Evolutionary conservation across 169 alveolate species (phyloP), one percentile per base, ranked within the genome.

Genomic region (Eimeria brunetti): DNA sequence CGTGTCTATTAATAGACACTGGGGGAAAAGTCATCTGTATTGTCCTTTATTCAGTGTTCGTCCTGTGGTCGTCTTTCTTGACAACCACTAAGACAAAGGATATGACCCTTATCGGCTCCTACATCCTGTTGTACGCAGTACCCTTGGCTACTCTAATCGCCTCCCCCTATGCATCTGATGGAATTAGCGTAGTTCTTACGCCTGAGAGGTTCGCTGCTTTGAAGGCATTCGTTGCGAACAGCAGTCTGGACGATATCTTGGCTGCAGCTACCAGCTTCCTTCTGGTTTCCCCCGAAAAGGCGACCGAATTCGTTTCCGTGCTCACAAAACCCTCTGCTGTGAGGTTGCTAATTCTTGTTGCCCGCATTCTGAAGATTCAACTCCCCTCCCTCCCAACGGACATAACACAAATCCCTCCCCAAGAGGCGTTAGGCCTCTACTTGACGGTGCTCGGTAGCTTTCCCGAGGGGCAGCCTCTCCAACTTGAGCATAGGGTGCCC

Each of bases 21-120:
- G 81, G 67, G 16, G 95, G 95, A 27, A 53, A 91, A 41, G 88
- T 78, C 30, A n/a, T 78, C 33, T 41, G 90, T 30, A 76, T 78
- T 12, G 58, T 91, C 36, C 9, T 80, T 20, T 91, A 53, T 51
- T n/a, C 84, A 9, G 46, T 91, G 51, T 78, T 60, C 41, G 69
- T 91, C 67, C 33, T 49, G 9, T 76, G 91, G 95, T 73, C 91
- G 18, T 83, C 88, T 24, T 81, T 81, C 58, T 49, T 91, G 53
- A 78, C 88, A 4, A 73, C 83, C 27, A 73, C 91, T 3, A 91
- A 91, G 71, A 58, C 88, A 4, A 91, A 91, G 90, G 95, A 91
- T 44, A 91, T 91, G 95, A 91, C 95, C 58, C 75, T 91, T 75
- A 91, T 91, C 51, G 95, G 95, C 56, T 91, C 95, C 27, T 91